Percentiles rank a stretch among this genome's conserved stretches.
Evolutionary conservation across 2,329 filamentous ascomycete species (phyloP).

Genomic region (Aspergillus proliferans): DNA sequence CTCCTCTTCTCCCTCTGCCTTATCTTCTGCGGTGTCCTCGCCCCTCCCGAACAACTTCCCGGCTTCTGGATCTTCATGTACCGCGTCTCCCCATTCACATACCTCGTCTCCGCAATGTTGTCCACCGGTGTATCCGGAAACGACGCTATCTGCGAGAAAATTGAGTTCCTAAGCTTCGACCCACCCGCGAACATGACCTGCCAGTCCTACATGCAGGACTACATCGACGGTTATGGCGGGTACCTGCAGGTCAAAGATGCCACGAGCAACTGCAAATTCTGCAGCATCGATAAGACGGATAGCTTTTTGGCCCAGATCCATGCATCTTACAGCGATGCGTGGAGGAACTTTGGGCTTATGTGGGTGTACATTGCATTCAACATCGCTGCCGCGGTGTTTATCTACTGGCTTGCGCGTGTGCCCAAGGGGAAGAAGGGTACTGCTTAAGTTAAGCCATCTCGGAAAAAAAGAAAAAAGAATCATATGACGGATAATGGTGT

Average conservation of each 20-base stretch:
- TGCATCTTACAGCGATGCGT: conserved; percentile 46
- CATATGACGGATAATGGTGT: too few relatives aligned
- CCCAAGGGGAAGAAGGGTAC: conserved; percentile 29
- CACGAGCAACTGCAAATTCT: conserved; percentile 46
- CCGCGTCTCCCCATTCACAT: conserved; percentile 61
- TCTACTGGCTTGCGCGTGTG: conserved; percentile 61
- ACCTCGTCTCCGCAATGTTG: conserved; percentile 45
- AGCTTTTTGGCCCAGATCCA: conserved; percentile 40
- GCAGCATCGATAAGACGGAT: conserved; percentile 41
- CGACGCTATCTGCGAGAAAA: conserved; percentile 21
- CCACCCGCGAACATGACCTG: conserved; percentile 60
- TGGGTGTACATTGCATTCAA: conserved; percentile 64
- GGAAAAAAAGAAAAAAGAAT: too few relatives aligned
- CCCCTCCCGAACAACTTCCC: conserved; percentile 53
- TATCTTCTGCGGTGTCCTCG: conserved; percentile 52
- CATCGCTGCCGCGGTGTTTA: conserved; percentile 49
- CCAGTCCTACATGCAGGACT: conserved; percentile 41
- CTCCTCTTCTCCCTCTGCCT: conserved; percentile 54
- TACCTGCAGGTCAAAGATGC: conserved; percentile 40
- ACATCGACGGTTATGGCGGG: conserved; percentile 34
- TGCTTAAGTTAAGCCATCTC: too few relatives aligned
- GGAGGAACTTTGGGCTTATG: conserved; percentile 66
- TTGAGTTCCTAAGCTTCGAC: conserved; percentile 27
- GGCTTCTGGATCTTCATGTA: conserved; percentile 79
- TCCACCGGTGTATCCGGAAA: conserved; percentile 33